A percentile compares a stretch with the other conserved stretches of the same genome.
These are phyloP conservation scores for Artemisia annua DNA, from an alignment of 129 eudicot species.

Conservation along the genomic window DNA sequence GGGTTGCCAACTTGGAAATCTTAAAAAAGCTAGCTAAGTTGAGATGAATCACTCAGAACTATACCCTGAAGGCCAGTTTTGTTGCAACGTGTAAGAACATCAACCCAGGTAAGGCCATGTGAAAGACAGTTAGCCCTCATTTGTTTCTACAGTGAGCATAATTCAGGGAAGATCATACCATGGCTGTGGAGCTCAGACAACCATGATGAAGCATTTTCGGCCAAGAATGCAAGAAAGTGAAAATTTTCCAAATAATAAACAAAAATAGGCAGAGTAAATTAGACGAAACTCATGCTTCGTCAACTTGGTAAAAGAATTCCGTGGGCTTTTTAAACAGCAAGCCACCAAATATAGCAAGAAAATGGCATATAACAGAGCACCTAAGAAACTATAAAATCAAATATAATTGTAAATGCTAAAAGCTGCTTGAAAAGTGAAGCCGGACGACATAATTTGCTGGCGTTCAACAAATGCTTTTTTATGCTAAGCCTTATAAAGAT, in stretches of 20 bases:
- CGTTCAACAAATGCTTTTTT: conserved; percentile 15
- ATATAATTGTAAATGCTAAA: conserved; percentile 18
- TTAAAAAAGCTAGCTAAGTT: too few relatives aligned
- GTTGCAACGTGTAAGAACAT: too few relatives aligned
- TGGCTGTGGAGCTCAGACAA: too few relatives aligned
- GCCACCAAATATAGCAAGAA: conserved; percentile 8
- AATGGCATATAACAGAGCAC: background rate
- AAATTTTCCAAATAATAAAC: background rate
- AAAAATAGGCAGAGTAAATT: background rate
- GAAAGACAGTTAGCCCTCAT: too few relatives aligned
- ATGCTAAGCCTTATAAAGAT: conserved; percentile 25
- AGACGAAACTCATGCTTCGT: background rate
- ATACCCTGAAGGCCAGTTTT: too few relatives aligned
- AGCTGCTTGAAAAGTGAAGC: conserved; percentile 12
- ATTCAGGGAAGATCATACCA: too few relatives aligned
- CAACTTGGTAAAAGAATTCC: background rate
- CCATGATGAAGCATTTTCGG: background rate
- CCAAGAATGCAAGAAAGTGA: background rate
- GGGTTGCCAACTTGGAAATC: too few relatives aligned
- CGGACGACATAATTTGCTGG: conserved; percentile 4
- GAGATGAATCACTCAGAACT: too few relatives aligned
- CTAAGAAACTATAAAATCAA: background rate
- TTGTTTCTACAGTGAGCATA: too few relatives aligned
- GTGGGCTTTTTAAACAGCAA: background rate
- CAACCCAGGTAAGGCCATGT: too few relatives aligned